Evolutionary conservation across 352 stramenopile genomes (phyloP).

Genomic region (Globisporangium nunn): DNA sequence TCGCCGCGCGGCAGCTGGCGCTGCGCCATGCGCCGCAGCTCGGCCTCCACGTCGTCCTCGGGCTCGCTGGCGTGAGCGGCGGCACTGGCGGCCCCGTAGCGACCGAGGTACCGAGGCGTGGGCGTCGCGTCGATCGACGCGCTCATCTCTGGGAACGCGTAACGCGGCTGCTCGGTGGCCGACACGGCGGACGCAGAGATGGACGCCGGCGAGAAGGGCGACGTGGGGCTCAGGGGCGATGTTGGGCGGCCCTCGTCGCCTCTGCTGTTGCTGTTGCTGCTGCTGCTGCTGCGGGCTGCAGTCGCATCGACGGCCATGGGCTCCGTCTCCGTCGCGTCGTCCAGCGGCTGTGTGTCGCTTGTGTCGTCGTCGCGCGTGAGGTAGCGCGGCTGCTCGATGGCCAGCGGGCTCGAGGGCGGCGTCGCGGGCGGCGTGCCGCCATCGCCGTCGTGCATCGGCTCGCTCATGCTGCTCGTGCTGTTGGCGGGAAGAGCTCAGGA

Average conservation of each 20-base stretch:
- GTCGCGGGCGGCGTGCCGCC: conserved; percentile 42
- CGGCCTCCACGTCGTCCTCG: conserved; percentile 69
- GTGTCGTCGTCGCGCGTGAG: conserved; percentile 20
- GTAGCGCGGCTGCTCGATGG: conserved; percentile 26
- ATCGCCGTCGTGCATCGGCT: conserved; percentile 9
- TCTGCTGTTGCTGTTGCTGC: neutral
- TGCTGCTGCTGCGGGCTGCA: neutral
- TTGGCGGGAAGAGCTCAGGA: neutral
- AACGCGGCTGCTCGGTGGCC: conserved; percentile 65
- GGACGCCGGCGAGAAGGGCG: conserved; percentile 59
- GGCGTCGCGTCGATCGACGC: conserved; percentile 75
- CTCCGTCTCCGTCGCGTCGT: conserved; percentile 7
- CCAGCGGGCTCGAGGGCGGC: conserved; percentile 49
- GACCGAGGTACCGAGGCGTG: conserved; percentile 68
- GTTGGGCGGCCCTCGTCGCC: conserved; percentile 9
- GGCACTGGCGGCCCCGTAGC: conserved; percentile 17
- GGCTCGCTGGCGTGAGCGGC: conserved; percentile 20
- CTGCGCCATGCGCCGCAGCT: conserved; percentile 70
- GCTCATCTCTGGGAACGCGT: conserved; percentile 72
- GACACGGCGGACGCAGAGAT: conserved; percentile 77
- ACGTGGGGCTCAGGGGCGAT: conserved; percentile 33
- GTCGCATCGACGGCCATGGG: conserved; percentile 5
- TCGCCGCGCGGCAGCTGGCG: conserved; percentile 72
- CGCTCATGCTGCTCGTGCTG: neutral
- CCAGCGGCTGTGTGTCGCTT: conserved; percentile 5